A percentile compares a stretch with the other conserved stretches of the same genome.
Evolutionary conservation across 345 rosid species (phyloP).

Genomic region (Anacardium occidentale): DNA sequence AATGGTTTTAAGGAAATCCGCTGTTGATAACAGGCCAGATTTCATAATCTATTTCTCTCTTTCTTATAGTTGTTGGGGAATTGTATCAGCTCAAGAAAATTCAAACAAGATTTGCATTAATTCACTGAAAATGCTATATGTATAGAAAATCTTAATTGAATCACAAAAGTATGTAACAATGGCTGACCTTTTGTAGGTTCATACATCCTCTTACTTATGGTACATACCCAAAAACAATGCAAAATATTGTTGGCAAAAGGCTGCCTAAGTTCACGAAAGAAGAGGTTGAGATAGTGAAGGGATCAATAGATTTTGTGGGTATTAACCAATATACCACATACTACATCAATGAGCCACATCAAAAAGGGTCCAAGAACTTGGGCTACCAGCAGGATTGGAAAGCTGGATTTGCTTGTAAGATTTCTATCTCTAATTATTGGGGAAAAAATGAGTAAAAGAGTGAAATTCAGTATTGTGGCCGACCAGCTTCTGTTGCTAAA

Average conservation of each 20-base stretch:
- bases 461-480: not conserved
- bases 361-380: conserved; percentile 38
- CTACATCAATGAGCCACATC: conserved; percentile 62
- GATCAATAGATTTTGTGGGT: conserved; percentile 86
- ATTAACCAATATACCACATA: conserved; percentile 88
- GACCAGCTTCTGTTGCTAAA: conserved; percentile 1
- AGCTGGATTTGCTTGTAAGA: conserved; percentile 72
- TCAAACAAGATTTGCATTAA: not conserved
- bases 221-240: conserved; percentile 87
- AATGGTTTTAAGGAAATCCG: not conserved
- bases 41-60: too few relatives aligned
- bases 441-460: too few relatives aligned
- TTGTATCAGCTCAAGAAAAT: not conserved
- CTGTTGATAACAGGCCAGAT: too few relatives aligned
- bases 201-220: conserved; percentile 91
- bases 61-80: not conserved
- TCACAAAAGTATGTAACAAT: not conserved
- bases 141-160: not conserved
- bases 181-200: conserved; percentile 47
- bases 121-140: not conserved
- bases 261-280: conserved; percentile 77
- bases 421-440: not conserved
- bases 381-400: conserved; percentile 97
- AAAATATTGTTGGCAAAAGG: conserved; percentile 66
- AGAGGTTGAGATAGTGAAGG: conserved; percentile 83